Evolutionary conservation across 345 rosid genomes (phyloP).

Genomic region (Trapa incisa): DNA sequence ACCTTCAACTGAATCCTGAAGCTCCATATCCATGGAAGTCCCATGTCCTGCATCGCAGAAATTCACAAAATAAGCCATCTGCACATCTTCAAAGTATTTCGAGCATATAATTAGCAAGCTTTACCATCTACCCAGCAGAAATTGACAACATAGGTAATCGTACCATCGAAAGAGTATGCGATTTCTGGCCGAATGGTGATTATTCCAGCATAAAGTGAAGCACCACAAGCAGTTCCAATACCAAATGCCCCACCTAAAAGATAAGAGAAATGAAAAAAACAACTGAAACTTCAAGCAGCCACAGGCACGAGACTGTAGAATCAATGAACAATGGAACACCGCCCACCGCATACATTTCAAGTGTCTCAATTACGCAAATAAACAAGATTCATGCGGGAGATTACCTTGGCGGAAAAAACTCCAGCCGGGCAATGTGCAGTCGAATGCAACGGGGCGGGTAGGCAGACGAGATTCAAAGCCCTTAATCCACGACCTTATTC

Average conservation of each 20-base stretch:
- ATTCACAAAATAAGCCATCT: slow-evolving; percentile 1
- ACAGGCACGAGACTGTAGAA: neutral
- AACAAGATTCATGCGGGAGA: neutral
- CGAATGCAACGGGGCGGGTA: neutral
- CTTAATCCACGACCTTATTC: neutral
- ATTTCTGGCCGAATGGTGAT: slow-evolving; percentile 7
- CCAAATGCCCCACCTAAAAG: slow-evolving; percentile 2
- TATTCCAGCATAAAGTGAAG: slow-evolving; percentile 6
- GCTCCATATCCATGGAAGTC: slow-evolving; percentile 18
- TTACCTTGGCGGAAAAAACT: neutral
- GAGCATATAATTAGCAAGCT: neutral
- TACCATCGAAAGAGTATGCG: slow-evolving; percentile 4
- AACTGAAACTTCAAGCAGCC: neutral
- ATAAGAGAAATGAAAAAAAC: neutral
- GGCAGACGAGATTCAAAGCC: neutral
- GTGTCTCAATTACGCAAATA: neutral
- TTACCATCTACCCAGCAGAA: slow-evolving; percentile 21
- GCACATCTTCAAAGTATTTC: neutral
- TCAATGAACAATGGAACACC: neutral
- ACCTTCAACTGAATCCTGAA: slow-evolving; percentile 9
- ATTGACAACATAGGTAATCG: neutral
- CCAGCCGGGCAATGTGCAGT: neutral
- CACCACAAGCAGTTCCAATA: neutral
- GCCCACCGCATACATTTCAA: neutral
- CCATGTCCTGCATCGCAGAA: slow-evolving; percentile 19